Evolutionary conservation across 257 asterid species (phyloP), one percentile per base, ranked within the genome.

Genomic region (Mitragyna speciosa): DNA sequence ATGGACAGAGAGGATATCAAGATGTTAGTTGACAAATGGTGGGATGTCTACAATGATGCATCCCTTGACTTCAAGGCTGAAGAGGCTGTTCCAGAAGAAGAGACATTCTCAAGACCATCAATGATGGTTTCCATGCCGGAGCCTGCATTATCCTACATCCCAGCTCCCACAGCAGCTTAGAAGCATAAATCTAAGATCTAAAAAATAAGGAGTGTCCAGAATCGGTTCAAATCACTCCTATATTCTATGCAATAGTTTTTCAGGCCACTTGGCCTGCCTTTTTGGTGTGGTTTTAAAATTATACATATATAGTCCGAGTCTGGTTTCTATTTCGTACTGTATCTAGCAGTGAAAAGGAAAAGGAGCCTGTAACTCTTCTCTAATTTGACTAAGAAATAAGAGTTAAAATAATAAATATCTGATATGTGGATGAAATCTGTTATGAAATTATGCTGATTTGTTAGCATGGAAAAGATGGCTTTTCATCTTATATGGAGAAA

Each of bases 131-230:
- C 88, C 9, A 78, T 85, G 85, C 90, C 90, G 2, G 93, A 91
- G 81, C 89, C 89, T 24, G 87, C 86, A 2, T 80, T 89, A 15
- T 85, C 93, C 16, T 89, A 85, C 80, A 59, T 89, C 48, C 86
- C 91, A 30, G 96, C 96, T 17, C 93, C 96, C n/a, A 87, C 96
- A 66, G 96, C 93, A 69, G 93, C 93, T 51, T 91, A 74, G 24
- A 31, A 78, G 76, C 48, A 68, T n/a, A 6, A 39, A 39, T 28
- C 54, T 39, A 4, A 20, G 1, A 7, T 7, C 45, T 49, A 17
- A 5, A 67, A 5, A 67, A 2, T n/a, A 3, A 39, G n/a, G 14
- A 61, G 33, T 48, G 20, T 69, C 11, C 36, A 70, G 24, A 10
- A 78, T 6, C 15, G 56, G 26, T 17, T 56, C 22, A 30, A 39